Evolutionary conservation across 2,329 filamentous ascomycete species (phyloP).

Genomic region (Paecilomyces niveus): DNA sequence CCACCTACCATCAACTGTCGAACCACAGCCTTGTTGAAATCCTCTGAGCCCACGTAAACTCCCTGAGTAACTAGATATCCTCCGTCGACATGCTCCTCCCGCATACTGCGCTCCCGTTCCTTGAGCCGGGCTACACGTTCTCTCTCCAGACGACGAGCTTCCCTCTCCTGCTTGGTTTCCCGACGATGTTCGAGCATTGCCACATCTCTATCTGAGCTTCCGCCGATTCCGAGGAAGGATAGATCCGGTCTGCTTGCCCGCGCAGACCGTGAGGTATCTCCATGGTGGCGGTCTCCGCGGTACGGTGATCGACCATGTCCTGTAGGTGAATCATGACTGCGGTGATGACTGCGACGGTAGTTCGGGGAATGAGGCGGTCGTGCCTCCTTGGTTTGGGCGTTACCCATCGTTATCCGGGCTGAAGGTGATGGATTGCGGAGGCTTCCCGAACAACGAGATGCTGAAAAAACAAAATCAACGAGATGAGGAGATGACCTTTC

Average conservation of each 20-base stretch:
- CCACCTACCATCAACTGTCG: constrained; percentile 75
- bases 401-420: constrained; percentile 30
- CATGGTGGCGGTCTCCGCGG: constrained; percentile 17
- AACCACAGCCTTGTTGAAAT: constrained; percentile 84
- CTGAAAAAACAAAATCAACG: not conserved
- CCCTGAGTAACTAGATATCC: constrained; percentile 92
- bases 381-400: constrained; percentile 41
- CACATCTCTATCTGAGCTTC: constrained; percentile 43
- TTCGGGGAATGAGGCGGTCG: constrained; percentile 22
- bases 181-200: constrained; percentile 54
- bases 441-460: not conserved
- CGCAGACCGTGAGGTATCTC: constrained; percentile 39
- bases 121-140: constrained; percentile 69
- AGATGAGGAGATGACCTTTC: not conserved
- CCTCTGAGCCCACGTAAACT: constrained; percentile 84
- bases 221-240: constrained; percentile 51
- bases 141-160: constrained; percentile 75
- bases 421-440: not conserved
- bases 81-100: constrained; percentile 87
- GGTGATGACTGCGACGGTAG: constrained; percentile 23
- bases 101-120: constrained; percentile 84
- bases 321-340: constrained; percentile 15
- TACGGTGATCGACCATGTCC: constrained; percentile 23
- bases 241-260: constrained; percentile 53
- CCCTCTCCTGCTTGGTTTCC: constrained; percentile 86